A percentile compares a stretch with the other conserved stretches of the same genome.
Evolutionary conservation across 179 eudicot species (phyloP).

Genomic region (Silene noctiflora): DNA sequence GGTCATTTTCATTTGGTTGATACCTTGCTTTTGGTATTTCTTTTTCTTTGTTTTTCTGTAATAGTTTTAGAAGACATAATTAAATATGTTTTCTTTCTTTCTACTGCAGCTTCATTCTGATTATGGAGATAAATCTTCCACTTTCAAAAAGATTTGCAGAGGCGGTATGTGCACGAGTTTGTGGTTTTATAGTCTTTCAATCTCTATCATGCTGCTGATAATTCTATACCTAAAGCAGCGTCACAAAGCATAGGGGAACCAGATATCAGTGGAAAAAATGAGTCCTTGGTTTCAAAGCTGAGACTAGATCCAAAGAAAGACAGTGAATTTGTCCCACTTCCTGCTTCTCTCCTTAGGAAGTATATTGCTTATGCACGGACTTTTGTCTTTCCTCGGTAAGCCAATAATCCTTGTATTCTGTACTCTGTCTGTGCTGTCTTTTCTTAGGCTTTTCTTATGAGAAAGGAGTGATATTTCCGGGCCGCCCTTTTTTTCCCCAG

Average conservation of each 20-base stretch:
- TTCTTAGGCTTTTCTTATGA: slow-evolving; percentile 34
- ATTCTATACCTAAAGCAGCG: slow-evolving; percentile 39
- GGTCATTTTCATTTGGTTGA: slow-evolving; percentile 1
- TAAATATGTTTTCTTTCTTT: neutral
- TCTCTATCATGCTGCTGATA: slow-evolving; percentile 11
- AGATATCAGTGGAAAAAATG: slow-evolving; percentile 37
- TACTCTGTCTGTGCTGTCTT: slow-evolving; percentile 17
- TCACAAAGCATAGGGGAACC: slow-evolving; percentile 33
- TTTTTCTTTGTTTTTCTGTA: neutral
- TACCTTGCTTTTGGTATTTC: neutral
- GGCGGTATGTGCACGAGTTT: slow-evolving; percentile 38
- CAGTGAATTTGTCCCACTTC: slow-evolving; percentile 72
- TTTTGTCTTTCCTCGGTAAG: slow-evolving; percentile 69
- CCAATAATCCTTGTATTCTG: slow-evolving; percentile 7
- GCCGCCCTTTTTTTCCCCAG: slow-evolving; percentile 31
- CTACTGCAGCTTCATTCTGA: slow-evolving; percentile 82
- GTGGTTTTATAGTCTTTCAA: neutral
- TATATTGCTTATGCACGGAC: slow-evolving; percentile 91
- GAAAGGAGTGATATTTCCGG: neutral
- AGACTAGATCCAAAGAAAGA: slow-evolving; percentile 76
- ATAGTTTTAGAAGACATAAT: neutral
- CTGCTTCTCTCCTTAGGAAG: slow-evolving; percentile 77
- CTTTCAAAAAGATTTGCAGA: slow-evolving; percentile 53
- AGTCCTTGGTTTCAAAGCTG: slow-evolving; percentile 60
- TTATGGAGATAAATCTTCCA: slow-evolving; percentile 58